phyloP scores from a whole-genome alignment of 345 rosid genomes.

The Pseudoturritis turrita region DNA sequence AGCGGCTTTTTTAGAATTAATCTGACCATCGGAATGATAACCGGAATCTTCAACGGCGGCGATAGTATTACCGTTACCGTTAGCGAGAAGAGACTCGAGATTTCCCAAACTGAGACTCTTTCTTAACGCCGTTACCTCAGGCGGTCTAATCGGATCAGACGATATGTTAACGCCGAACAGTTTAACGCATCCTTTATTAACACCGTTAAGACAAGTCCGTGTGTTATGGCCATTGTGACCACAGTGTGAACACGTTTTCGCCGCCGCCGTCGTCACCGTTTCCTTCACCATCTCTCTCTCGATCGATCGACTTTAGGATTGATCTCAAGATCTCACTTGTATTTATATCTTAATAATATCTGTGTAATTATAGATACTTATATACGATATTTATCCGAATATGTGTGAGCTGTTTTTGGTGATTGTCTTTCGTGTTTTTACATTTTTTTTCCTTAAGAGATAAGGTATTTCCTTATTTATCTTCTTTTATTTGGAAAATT shows the following conservation, averaged over 20 bases:
- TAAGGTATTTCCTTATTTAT: constrained; percentile 17
- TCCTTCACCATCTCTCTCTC: constrained; percentile 17
- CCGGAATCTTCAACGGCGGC: constrained; percentile 33
- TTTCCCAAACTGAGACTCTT: constrained; percentile 46
- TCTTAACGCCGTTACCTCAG: constrained; percentile 26
- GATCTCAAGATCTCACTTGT: not conserved
- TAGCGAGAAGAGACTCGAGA: constrained; percentile 18
- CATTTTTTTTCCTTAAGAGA: not conserved
- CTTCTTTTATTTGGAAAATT: constrained; percentile 8
- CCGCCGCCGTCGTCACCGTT: constrained; percentile 2
- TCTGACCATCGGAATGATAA: constrained; percentile 52
- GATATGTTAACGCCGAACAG: constrained; percentile 56
- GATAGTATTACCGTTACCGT: constrained; percentile 15
- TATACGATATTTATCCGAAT: not conserved
- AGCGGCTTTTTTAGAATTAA: constrained; percentile 23
- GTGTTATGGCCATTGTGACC: constrained; percentile 50
- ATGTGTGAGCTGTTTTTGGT: constrained; percentile 19
- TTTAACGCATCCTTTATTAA: constrained; percentile 31
- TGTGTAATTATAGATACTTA: not conserved
- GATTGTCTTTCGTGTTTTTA: constrained; percentile 10
- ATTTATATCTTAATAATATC: constrained; percentile 6
- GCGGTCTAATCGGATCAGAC: constrained; percentile 16
- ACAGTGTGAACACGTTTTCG: constrained; percentile 46
- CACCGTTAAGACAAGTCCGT: constrained; percentile 39
- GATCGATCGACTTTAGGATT: too few relatives aligned